Conservation (phyloP, 2,329 filamentous ascomycete species). For the Colletotrichum liaoningense region DNA sequence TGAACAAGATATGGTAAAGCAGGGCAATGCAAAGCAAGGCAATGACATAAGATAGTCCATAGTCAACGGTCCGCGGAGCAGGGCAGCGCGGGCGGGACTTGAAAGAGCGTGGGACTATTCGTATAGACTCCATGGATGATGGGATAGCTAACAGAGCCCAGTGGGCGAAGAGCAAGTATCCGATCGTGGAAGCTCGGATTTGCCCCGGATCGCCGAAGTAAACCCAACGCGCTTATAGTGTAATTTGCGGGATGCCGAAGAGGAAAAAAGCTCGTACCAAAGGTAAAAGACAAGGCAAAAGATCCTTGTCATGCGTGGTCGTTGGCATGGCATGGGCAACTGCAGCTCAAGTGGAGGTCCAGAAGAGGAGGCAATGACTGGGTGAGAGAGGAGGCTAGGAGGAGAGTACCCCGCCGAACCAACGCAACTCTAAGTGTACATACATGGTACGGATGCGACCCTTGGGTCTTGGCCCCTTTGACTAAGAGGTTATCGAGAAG, state of each 20-base stretch:
- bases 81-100: not conserved
- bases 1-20: not conserved
- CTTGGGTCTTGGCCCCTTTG: not conserved
- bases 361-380: not conserved
- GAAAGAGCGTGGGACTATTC: not conserved
- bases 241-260: conserved; percentile 11
- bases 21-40: not conserved
- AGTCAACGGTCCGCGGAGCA: not conserved
- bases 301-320: conserved; percentile 1
- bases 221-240: conserved; percentile 5
- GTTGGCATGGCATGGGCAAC: not conserved
- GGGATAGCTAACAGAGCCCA: not conserved
- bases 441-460: conserved; percentile 5
- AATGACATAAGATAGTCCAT: not conserved
- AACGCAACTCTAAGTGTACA: conserved; percentile 30
- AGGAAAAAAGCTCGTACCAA: conserved; percentile 15
- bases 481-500: conserved; percentile 3
- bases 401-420: conserved; percentile 21
- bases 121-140: not conserved
- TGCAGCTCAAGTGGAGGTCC: not conserved
- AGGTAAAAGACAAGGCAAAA: not conserved
- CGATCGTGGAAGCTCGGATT: conserved; percentile 26
- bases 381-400: not conserved
- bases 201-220: conserved; percentile 29
- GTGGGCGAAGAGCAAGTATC: not conserved